A percentile compares a stretch with the other conserved stretches of the same genome.
These are phyloP conservation scores for Pugionium cornutum DNA, from an alignment of 345 rosid genomes.

Conservation along the genomic window DNA sequence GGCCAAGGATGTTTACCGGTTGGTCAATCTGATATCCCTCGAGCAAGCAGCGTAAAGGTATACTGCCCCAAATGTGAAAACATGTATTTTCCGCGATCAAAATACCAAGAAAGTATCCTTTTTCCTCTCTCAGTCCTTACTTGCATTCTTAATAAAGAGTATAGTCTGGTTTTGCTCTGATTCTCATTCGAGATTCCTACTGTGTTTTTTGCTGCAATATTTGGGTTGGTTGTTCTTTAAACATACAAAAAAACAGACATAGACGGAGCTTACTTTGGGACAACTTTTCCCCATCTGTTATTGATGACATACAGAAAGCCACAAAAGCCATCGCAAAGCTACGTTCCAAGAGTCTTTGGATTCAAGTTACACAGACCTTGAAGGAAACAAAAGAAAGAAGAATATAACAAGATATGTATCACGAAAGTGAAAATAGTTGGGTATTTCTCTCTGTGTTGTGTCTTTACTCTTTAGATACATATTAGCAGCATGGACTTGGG, in stretches of 20 bases:
- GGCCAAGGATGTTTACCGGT: constrained; percentile 91
- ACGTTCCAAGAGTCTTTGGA: constrained; percentile 85
- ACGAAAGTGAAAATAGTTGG: no score
- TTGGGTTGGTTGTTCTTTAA: constrained; percentile 46
- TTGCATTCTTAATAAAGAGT: background rate
- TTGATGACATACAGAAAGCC: constrained; percentile 77
- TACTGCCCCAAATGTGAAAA: constrained; percentile 92
- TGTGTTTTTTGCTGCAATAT: background rate
- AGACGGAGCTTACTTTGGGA: constrained; percentile 88
- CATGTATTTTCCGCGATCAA: constrained; percentile 77
- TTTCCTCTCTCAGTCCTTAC: background rate
- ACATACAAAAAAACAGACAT: constrained; percentile 52
- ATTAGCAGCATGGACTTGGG: no score
- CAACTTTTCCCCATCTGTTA: constrained; percentile 81
- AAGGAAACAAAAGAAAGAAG: constrained; percentile 12
- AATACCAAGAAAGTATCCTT: constrained; percentile 92
- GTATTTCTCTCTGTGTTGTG: no score
- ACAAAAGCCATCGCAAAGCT: constrained; percentile 61
- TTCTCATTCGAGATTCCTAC: background rate
- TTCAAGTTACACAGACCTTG: constrained; percentile 75
- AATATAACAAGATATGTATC: no score
- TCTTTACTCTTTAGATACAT: no score
- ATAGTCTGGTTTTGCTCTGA: background rate
- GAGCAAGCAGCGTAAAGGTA: constrained; percentile 79
- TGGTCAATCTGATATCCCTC: constrained; percentile 91